These are phyloP conservation scores for Corrigiola litoralis DNA, from an alignment of 179 eudicot genomes.

Conservation along the genomic window DNA sequence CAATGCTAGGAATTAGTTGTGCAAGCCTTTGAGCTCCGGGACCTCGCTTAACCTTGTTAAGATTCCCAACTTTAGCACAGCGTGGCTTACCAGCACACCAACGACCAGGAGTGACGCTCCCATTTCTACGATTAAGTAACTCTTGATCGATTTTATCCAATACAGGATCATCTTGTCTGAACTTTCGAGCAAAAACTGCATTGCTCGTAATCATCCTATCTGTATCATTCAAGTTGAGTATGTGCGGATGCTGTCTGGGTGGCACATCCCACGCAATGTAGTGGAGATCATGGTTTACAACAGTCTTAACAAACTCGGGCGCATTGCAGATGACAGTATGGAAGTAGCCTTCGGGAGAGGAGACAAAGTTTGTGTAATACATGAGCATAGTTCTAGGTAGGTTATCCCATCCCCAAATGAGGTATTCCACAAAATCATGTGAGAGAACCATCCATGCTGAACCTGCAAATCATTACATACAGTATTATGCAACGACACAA, in stretches of 20 bases:
- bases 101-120: slow-evolving; percentile 69
- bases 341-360: slow-evolving; percentile 88
- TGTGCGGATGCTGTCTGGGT: slow-evolving; percentile 77
- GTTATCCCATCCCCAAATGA: slow-evolving; percentile 89
- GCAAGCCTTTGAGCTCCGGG: slow-evolving; percentile 67
- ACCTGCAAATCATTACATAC: slow-evolving; percentile 43
- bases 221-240: slow-evolving; percentile 47
- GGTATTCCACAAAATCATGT: slow-evolving; percentile 72
- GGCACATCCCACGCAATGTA: slow-evolving; percentile 85
- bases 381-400: slow-evolving; percentile 79
- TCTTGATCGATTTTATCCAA: slow-evolving; percentile 68
- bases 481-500: neutral
- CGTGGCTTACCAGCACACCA: slow-evolving; percentile 66
- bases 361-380: slow-evolving; percentile 85
- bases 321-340: slow-evolving; percentile 81
- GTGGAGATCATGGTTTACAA: slow-evolving; percentile 75
- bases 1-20: slow-evolving; percentile 38
- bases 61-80: slow-evolving; percentile 56
- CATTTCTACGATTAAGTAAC: slow-evolving; percentile 46
- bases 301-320: slow-evolving; percentile 56
- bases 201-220: slow-evolving; percentile 50
- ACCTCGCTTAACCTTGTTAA: slow-evolving; percentile 45
- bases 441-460: slow-evolving; percentile 94
- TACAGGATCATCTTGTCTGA: slow-evolving; percentile 46
- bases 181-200: slow-evolving; percentile 81